Evolutionary conservation across 345 rosid species (phyloP), one percentile per base, ranked within the genome.

Genomic region (Boechera divaricarpa): DNA sequence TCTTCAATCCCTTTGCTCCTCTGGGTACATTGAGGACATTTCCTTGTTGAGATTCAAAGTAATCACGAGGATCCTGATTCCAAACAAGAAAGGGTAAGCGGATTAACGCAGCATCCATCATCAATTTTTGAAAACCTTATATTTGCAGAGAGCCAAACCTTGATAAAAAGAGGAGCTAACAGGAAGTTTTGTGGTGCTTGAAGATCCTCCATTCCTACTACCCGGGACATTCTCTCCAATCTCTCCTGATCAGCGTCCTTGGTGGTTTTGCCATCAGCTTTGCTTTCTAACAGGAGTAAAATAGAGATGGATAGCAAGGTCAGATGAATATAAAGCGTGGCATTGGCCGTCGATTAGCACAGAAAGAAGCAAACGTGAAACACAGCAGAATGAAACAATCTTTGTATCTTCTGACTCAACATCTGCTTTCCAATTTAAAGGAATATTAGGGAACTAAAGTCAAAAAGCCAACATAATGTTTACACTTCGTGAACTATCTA

Each of bases 41-140:
- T 67, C 78, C 95, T 88, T 90, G 98, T 83, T 92, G 98, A 66
- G 95, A 90, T 85, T 94, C 97, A 77, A 94, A 94, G 83, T 94
- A 94, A 62, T 94, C 98, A 67, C 98, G 89, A 42, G 97, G 95
- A 82, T 94, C 95, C 98, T 92, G 82, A 76, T 80, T 81, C 78
- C 67, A 67, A 67, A 39, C 52, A 39, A 51, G 8, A 68, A 66
- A 29, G 42, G 76, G 67, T 41, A 64, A 63, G 21, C n/a, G 64
- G 38, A 74, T 35, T 32, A 26, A 28, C 29, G 21, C 53, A 44
- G 63, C 31, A 7, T 64, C 26, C 58, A 42, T 48, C 66, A 78
- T 53, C 48, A 29, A 75, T 73, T 54, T 21, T 60, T 52, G 72
- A n/a, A 66, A 63, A 81, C 29, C 55, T 18, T 42, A 66, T n/a